A percentile compares a stretch with the other conserved stretches of the same genome.
Evolutionary conservation across 306 rosid genomes (phyloP).

Genomic region (Senna tora): DNA sequence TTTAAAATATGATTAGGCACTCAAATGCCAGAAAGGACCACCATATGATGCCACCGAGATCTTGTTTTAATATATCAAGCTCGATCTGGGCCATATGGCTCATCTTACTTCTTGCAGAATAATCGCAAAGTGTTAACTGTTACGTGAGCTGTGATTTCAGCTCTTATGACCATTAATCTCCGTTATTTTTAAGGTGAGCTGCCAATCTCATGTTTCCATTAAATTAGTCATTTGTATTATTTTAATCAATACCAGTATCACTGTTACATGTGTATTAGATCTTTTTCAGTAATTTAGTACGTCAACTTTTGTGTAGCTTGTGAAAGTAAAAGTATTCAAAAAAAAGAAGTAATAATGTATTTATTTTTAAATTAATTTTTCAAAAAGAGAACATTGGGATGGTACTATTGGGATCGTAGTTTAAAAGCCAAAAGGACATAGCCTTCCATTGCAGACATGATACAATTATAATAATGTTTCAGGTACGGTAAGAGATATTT

Average conservation of each 20-base stretch:
- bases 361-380: too few relatives aligned
- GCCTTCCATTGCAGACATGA: too few relatives aligned
- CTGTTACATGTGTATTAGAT: not conserved
- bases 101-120: not conserved
- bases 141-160: not conserved
- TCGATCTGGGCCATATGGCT: not conserved
- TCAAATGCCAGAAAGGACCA: constrained; percentile 24
- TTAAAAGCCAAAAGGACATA: too few relatives aligned
- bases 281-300: not conserved
- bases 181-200: not conserved
- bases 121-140: not conserved
- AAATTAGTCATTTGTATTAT: not conserved
- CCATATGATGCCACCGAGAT: not conserved
- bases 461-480: too few relatives aligned
- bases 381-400: not conserved
- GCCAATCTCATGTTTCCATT: not conserved
- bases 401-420: too few relatives aligned
- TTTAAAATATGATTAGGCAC: not conserved
- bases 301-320: too few relatives aligned
- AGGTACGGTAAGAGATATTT: too few relatives aligned
- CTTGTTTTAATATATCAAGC: not conserved
- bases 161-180: not conserved
- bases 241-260: not conserved
- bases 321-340: too few relatives aligned
- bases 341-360: too few relatives aligned